A percentile compares a stretch with the other conserved stretches of the same genome.
Conservation (phyloP, 2,329 filamentous ascomycete genomes). For the Aspergillus tanneri region DNA sequence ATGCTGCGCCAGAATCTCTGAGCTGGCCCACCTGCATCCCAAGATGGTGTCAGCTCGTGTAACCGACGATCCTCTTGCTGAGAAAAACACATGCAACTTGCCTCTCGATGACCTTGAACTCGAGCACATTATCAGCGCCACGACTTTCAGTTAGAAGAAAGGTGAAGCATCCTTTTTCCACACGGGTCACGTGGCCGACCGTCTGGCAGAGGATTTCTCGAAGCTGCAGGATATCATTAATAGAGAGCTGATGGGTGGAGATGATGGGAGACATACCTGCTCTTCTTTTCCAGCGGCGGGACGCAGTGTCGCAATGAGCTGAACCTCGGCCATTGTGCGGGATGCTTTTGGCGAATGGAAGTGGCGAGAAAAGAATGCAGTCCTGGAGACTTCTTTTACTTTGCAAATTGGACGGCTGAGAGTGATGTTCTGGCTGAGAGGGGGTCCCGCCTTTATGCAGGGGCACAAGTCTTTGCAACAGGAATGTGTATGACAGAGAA, state of each 20-base stretch:
- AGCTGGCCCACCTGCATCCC: not conserved
- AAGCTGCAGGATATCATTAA: not conserved
- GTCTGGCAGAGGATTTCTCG: constrained; percentile 1
- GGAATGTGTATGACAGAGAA: no score
- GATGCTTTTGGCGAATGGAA: no score
- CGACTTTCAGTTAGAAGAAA: constrained; percentile 4
- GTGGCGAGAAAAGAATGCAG: no score
- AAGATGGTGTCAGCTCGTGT: not conserved
- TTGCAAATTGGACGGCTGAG: no score
- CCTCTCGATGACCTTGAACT: constrained; percentile 9
- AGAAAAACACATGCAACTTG: no score
- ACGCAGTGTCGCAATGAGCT: no score
- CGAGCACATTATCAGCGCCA: not conserved
- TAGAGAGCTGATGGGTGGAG: not conserved
- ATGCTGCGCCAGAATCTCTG: not conserved
- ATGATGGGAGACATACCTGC: not conserved
- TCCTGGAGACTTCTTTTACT: no score
- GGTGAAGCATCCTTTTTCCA: constrained; percentile 1
- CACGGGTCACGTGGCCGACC: not conserved
- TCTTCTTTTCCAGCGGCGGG: not conserved
- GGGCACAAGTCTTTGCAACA: no score
- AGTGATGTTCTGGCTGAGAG: no score
- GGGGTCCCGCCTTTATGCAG: no score
- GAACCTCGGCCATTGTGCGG: no score
- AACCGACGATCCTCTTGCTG: not conserved